Evolutionary conservation across 2,329 filamentous ascomycete species (phyloP).

Genomic region (Arachnomyces sp.): DNA sequence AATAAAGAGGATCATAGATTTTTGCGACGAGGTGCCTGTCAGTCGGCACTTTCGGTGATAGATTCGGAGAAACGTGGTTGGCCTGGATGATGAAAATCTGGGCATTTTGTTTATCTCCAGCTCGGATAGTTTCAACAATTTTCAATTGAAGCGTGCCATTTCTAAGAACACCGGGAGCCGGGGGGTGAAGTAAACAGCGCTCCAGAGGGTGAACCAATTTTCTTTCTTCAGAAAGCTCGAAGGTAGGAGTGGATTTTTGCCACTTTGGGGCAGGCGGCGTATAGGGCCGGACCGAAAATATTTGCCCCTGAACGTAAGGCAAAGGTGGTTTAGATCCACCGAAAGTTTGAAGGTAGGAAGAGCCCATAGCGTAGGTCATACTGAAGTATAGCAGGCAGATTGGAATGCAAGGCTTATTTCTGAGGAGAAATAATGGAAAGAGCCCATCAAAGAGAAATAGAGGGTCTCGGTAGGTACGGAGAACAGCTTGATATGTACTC

Average conservation of each 20-base stretch:
- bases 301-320: background rate
- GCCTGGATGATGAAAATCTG: slow-evolving; percentile 3
- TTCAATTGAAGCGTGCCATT: background rate
- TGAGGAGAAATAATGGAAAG: slow-evolving; percentile 1
- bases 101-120: slow-evolving; percentile 5
- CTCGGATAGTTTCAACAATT: slow-evolving; percentile 2
- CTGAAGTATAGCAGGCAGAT: slow-evolving; percentile 1
- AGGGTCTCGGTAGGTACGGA: background rate
- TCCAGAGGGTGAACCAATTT: slow-evolving; percentile 4
- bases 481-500: no score
- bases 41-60: background rate
- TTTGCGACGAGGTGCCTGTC: slow-evolving; percentile 6
- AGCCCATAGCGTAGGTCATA: slow-evolving; percentile 3
- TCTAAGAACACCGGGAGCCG: slow-evolving; percentile 1
- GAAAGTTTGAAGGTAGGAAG: background rate
- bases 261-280: slow-evolving; percentile 1
- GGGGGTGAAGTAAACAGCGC: slow-evolving; percentile 4
- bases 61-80: background rate
- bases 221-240: no score
- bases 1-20: slow-evolving; percentile 8
- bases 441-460: background rate
- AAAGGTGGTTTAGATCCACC: slow-evolving; percentile 1
- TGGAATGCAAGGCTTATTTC: background rate
- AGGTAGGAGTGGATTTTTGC: no score
- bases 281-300: background rate